These are phyloP conservation scores for Datura wrightii DNA, from an alignment of 257 asterid genomes.

Conservation along the genomic window DNA sequence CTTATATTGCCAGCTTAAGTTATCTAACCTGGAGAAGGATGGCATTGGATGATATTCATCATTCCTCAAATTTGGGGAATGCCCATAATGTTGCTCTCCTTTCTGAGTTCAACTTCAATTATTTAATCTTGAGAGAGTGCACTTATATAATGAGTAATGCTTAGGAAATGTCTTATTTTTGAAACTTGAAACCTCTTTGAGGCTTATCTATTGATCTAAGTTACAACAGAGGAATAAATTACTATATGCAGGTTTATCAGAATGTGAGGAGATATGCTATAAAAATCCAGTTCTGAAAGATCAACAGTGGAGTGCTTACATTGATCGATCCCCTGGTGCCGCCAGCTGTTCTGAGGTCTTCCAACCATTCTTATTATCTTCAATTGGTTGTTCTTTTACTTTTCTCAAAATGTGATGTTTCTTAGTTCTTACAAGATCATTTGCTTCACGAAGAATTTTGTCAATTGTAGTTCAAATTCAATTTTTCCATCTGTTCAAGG, in stretches of 20 bases:
- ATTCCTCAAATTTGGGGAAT: not conserved
- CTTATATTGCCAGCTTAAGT: conserved; percentile 3
- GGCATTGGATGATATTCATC: not conserved
- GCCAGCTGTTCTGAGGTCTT: conserved; percentile 79
- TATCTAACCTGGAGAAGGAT: conserved; percentile 8
- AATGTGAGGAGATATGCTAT: conserved; percentile 91
- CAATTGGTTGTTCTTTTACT: not conserved
- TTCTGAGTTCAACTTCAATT: not conserved
- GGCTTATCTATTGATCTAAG: not conserved
- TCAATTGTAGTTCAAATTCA: conserved; percentile 9
- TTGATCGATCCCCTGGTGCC: conserved; percentile 98
- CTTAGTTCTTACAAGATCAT: not conserved
- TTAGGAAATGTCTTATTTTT: not conserved
- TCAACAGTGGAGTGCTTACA: conserved; percentile 92
- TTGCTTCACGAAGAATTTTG: not conserved
- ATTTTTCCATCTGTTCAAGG: not conserved
- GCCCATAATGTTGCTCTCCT: not conserved
- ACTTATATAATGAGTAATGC: not conserved
- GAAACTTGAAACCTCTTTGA: not conserved
- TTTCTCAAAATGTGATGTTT: not conserved
- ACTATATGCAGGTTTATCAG: conserved; percentile 62
- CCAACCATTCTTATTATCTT: conserved; percentile 24
- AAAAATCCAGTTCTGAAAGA: conserved; percentile 96
- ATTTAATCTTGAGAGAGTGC: not conserved
- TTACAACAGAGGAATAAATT: not conserved